Conservation (phyloP, 169 alveolate species). For the Plasmodium billcollinsi region DNA sequence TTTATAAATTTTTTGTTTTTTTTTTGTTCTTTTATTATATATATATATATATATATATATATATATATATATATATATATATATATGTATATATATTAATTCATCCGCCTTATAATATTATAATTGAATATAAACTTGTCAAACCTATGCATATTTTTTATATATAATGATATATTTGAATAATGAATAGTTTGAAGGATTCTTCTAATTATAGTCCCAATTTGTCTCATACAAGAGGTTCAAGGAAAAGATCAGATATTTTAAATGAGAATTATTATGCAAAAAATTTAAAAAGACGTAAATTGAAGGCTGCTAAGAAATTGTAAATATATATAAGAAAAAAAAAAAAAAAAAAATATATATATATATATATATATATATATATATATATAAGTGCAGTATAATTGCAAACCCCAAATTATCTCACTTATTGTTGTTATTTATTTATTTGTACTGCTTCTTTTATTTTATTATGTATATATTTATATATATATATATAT, state of each 20-base stretch:
- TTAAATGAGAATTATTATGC: constrained; percentile 70
- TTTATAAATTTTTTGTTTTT: not conserved
- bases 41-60: too few relatives aligned
- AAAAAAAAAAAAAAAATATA: not conserved
- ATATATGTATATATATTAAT: too few relatives aligned
- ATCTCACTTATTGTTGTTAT: not conserved
- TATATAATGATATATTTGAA: constrained; percentile 3
- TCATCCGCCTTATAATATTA: too few relatives aligned
- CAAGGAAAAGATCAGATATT: constrained; percentile 52
- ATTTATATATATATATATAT: not conserved
- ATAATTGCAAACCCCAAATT: not conserved
- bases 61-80: too few relatives aligned
- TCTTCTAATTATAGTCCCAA: constrained; percentile 2
- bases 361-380: not conserved
- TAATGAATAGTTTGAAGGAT: constrained; percentile 31
- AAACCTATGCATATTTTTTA: not conserved
- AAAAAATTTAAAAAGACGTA: constrained; percentile 57
- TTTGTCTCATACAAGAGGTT: not conserved
- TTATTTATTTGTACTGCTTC: not conserved
- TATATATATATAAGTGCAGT: constrained; percentile 1
- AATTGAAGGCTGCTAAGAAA: constrained; percentile 56
- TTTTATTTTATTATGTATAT: not conserved
- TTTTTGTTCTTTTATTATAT: not conserved
- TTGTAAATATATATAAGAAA: constrained; percentile 28
- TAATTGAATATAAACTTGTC: too few relatives aligned